A percentile compares a stretch with the other conserved stretches of the same genome.
phyloP scores from a whole-genome alignment of 106 monocot genomes.

The Dendrobium catenatum region DNA sequence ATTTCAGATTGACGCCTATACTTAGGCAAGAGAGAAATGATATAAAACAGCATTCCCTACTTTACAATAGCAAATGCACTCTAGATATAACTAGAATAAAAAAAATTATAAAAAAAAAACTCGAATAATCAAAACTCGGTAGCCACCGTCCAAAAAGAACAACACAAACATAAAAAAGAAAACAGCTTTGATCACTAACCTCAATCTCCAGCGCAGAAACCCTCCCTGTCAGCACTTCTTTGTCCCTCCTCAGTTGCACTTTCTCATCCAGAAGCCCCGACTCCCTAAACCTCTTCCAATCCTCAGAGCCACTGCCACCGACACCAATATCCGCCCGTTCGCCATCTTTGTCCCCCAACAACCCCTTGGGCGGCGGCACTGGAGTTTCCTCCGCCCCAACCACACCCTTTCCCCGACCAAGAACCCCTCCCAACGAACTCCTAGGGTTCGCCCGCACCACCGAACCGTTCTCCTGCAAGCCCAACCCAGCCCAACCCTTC shows the following conservation, averaged over 20 bases:
- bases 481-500: conserved; percentile 15
- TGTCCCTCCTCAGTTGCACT: conserved; percentile 51
- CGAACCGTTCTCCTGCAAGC: conserved; percentile 13
- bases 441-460: conserved; percentile 3
- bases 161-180: conserved; percentile 8
- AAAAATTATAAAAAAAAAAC: conserved; percentile 42
- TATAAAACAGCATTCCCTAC: neutral
- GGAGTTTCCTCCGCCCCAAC: neutral
- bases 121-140: neutral
- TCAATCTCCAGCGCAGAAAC: conserved; percentile 16
- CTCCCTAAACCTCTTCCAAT: conserved; percentile 50
- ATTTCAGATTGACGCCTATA: neutral
- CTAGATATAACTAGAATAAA: neutral
- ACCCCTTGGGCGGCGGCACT: conserved; percentile 10
- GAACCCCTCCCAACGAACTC: neutral
- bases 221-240: conserved; percentile 32
- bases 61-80: neutral
- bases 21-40: neutral
- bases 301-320: conserved; percentile 15
- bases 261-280: conserved; percentile 70
- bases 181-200: neutral
- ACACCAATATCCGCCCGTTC: neutral
- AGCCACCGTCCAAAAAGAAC: neutral
- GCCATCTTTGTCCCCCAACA: conserved; percentile 4
- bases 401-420: conserved; percentile 15